Evolutionary conservation across 1,139 yeast genomes (phyloP).

Genomic region (Petasospora rhodanensis): DNA sequence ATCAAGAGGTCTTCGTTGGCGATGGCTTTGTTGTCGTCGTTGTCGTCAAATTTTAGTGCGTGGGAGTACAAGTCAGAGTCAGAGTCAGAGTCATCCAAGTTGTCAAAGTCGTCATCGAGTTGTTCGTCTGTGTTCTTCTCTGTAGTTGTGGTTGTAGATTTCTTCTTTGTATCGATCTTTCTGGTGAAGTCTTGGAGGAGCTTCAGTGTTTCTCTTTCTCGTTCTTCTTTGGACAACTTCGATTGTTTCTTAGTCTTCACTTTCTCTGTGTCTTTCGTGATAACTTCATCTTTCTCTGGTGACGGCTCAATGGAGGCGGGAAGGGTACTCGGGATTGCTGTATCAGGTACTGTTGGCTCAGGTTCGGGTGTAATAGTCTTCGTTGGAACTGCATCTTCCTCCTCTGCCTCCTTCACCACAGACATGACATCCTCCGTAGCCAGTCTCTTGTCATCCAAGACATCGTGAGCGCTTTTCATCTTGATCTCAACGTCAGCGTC

Average conservation of each 20-base stretch:
- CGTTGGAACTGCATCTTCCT: neutral
- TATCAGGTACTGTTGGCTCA: no score
- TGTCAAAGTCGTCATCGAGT: conserved; percentile 19
- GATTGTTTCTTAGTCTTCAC: no score
- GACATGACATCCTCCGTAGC: conserved; percentile 12
- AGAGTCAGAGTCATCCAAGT: conserved; percentile 21
- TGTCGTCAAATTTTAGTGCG: conserved; percentile 21
- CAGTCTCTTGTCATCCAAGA: conserved; percentile 30
- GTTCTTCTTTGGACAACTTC: conserved; percentile 2
- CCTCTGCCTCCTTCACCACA: neutral
- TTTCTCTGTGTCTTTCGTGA: no score
- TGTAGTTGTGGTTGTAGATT: no score
- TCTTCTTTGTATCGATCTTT: conserved; percentile 10
- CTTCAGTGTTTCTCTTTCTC: conserved; percentile 25
- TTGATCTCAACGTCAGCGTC: conserved; percentile 30
- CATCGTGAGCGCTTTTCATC: conserved; percentile 50
- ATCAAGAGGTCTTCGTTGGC: conserved; percentile 25
- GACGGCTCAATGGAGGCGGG: no score
- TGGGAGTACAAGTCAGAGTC: conserved; percentile 25
- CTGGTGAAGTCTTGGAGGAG: conserved; percentile 22
- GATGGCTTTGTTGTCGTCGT: conserved; percentile 10
- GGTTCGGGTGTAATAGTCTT: no score
- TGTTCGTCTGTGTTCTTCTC: conserved; percentile 2
- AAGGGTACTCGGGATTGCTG: no score
- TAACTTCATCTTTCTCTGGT: no score